Evolutionary conservation across 768 basidiomycete genomes (phyloP).

Genomic region (Punctularia strigosozonata): DNA sequence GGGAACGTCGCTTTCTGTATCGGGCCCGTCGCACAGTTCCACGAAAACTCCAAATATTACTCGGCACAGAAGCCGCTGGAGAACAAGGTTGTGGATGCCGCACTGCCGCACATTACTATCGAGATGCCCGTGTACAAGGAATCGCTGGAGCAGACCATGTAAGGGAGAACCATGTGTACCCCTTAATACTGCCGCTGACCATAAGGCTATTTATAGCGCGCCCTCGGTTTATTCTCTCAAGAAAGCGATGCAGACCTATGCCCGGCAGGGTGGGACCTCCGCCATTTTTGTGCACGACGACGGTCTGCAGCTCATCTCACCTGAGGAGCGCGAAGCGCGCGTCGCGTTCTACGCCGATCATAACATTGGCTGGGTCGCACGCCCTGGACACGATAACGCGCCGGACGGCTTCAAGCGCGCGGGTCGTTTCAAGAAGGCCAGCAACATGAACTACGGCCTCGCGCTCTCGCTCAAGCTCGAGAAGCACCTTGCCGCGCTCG

Average conservation of each 20-base stretch:
- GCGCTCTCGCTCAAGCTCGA: slow-evolving; percentile 54
- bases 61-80: slow-evolving; percentile 53
- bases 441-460: slow-evolving; percentile 83
- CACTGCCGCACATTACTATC: slow-evolving; percentile 64
- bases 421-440: slow-evolving; percentile 89
- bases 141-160: slow-evolving; percentile 74
- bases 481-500: slow-evolving; percentile 34
- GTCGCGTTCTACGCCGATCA: slow-evolving; percentile 66
- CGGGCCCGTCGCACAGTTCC: slow-evolving; percentile 78
- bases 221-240: slow-evolving; percentile 71
- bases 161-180: slow-evolving; percentile 17
- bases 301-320: slow-evolving; percentile 57
- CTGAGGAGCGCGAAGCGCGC: slow-evolving; percentile 53
- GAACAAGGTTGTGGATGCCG: slow-evolving; percentile 50
- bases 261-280: slow-evolving; percentile 78
- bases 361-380: slow-evolving; percentile 76
- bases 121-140: slow-evolving; percentile 89
- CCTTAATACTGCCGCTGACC: not conserved
- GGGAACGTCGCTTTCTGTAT: slow-evolving; percentile 56
- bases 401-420: slow-evolving; percentile 68
- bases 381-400: slow-evolving; percentile 52
- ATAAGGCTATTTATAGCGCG: slow-evolving; percentile 27
- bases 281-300: slow-evolving; percentile 77
- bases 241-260: slow-evolving; percentile 86
- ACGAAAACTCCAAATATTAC: slow-evolving; percentile 78